Evolutionary conservation across 2,329 filamentous ascomycete genomes (phyloP), one percentile per base, ranked within the genome.

Genomic region (Pseudophaeomoniella oleicola): DNA sequence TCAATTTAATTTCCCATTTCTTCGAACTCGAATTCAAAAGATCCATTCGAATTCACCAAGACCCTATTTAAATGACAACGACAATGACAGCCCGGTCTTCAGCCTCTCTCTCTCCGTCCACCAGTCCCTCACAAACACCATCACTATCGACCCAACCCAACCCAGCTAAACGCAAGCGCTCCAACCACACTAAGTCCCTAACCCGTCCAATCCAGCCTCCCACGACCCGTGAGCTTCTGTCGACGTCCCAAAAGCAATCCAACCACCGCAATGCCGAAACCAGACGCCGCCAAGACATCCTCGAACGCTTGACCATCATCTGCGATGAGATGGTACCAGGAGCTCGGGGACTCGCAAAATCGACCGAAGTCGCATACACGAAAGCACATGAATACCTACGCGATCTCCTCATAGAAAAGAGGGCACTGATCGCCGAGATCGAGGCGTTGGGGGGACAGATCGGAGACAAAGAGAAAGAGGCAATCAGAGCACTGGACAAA

Each of bases 241-340:
- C 75, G 33, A 76, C 81, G 46, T 66, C 73, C 42, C 75, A 82
- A 51, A 82, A 81, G 65, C 81, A 81, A 54, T 72, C 71, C 49
- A 82, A 83, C 51, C 78, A 82, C 57, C 81, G 81, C 47, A 71
- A 72, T 16, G 80, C 75, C 3, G 67, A 71, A 44, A 66, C 71
- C 46, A 71, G 80, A 57, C 72, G 77, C 22, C 72, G 77, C 32
- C 71, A 76, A 39, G 81, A 80, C 11, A 93, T 94, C 45, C 72
- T 86, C 33, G 76, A 83, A 40, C 83, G 81, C 39, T 93, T 92
- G 54, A 84, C 93, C 55, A 27, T 27, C 6, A 27, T 27, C 6
- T 27, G 22, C 22, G 22, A 27, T 27, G 72, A 77, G 19, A 68
- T 92, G 19, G 83, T 93, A 1, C 86, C 86, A 0, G 84, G 82